Evolutionary conservation across 768 basidiomycete species (phyloP).

Genomic region (Lactifluus hygrophoroides): DNA sequence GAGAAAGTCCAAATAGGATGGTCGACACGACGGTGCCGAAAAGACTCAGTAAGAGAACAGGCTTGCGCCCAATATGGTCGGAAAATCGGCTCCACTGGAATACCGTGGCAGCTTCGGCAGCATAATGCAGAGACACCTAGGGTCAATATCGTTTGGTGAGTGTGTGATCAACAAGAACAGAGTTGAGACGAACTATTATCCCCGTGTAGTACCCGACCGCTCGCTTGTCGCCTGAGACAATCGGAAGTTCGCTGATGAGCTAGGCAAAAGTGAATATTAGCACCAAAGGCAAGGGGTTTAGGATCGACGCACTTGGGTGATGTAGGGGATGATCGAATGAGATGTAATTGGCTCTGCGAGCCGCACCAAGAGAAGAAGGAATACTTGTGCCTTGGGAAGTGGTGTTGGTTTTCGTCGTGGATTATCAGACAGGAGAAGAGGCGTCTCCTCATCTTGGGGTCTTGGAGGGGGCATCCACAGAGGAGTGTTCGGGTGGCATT

Average conservation of each 20-base stretch:
- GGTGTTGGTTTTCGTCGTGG: slow-evolving; percentile 28
- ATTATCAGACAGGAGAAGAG: neutral
- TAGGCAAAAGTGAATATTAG: slow-evolving; percentile 21
- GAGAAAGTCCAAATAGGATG: slow-evolving; percentile 31
- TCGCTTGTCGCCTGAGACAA: slow-evolving; percentile 36
- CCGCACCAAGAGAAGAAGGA: slow-evolving; percentile 36
- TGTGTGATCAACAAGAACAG: too few species aligned
- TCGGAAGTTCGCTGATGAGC: slow-evolving; percentile 36
- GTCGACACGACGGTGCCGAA: slow-evolving; percentile 29
- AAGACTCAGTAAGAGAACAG: slow-evolving; percentile 36
- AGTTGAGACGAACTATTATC: slow-evolving; percentile 34
- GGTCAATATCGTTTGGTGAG: neutral
- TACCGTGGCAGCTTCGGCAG: slow-evolving; percentile 37
- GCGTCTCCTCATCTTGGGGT: slow-evolving; percentile 7
- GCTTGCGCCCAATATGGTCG: slow-evolving; percentile 41
- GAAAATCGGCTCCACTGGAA: slow-evolving; percentile 43
- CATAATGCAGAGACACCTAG: slow-evolving; percentile 37
- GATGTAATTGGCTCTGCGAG: slow-evolving; percentile 43
- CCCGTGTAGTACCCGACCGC: slow-evolving; percentile 44
- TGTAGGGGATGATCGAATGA: slow-evolving; percentile 41
- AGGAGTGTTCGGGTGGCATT: neutral
- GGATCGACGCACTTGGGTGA: slow-evolving; percentile 34
- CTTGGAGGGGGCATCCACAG: neutral
- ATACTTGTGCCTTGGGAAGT: slow-evolving; percentile 38
- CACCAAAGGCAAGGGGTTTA: neutral